Evolutionary conservation across 176 grass and related monocot species (phyloP).

Genomic region (Oropetium thomaeum): DNA sequence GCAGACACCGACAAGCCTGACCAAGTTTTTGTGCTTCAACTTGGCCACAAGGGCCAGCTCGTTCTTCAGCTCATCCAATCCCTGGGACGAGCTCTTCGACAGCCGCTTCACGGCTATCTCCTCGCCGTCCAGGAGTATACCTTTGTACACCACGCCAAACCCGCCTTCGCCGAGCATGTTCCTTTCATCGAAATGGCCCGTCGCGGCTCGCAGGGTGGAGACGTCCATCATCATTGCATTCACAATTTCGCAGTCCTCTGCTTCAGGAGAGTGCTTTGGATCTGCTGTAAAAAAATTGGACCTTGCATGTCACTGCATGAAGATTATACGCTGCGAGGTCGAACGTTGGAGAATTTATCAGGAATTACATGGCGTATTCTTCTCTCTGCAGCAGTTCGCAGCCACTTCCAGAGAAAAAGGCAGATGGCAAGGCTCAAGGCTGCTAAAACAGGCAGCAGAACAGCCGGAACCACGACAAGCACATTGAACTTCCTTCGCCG

Average conservation of each 20-base stretch:
- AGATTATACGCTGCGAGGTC: too few species aligned
- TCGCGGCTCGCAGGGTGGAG: slow-evolving; percentile 23
- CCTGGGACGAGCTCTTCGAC: not conserved
- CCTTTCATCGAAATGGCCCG: slow-evolving; percentile 10
- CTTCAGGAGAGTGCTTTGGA: not conserved
- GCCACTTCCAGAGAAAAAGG: too few species aligned
- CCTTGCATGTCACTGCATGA: too few species aligned
- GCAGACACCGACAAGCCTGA: slow-evolving; percentile 26
- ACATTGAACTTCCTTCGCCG: too few species aligned
- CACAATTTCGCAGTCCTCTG: not conserved
- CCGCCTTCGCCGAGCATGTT: slow-evolving; percentile 37
- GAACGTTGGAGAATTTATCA: too few species aligned
- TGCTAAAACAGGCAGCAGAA: too few species aligned
- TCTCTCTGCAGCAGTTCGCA: too few species aligned
- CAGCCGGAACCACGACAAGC: too few species aligned
- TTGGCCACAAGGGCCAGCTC: slow-evolving; percentile 26
- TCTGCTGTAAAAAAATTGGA: not conserved
- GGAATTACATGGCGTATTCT: too few species aligned
- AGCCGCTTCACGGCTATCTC: slow-evolving; percentile 38
- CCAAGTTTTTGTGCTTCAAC: slow-evolving; percentile 37
- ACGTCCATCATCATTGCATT: not conserved
- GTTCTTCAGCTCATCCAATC: slow-evolving; percentile 29
- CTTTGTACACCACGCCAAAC: slow-evolving; percentile 47
- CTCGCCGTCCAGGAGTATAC: slow-evolving; percentile 12
- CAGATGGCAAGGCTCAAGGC: too few species aligned